These are phyloP conservation scores for Trebouxia sp. DNA, from an alignment of 139 green algal species.

Conservation along the genomic window DNA sequence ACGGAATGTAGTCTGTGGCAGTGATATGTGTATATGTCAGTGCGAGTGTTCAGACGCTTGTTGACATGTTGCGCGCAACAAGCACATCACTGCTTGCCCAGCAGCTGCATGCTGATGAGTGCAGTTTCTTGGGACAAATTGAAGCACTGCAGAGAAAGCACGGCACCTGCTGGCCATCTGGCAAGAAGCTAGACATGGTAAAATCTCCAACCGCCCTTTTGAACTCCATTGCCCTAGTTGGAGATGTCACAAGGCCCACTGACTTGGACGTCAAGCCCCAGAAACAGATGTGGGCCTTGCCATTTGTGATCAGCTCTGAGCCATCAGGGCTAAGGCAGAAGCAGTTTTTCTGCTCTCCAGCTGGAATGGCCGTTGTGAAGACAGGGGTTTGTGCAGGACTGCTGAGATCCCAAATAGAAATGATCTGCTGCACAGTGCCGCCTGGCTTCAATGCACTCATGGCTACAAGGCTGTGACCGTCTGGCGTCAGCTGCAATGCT, in stretches of 20 bases:
- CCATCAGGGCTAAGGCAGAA: background rate
- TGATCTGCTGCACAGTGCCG: constrained; percentile 50
- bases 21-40: no score
- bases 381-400: constrained; percentile 16
- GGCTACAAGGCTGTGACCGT: constrained; percentile 59
- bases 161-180: constrained; percentile 51
- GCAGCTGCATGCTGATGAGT: no score
- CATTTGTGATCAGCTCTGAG: constrained; percentile 70
- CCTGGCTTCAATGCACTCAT: constrained; percentile 43
- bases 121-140: no score
- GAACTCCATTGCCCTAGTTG: constrained; percentile 66
- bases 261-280: constrained; percentile 42
- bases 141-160: no score
- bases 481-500: constrained; percentile 63
- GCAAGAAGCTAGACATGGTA: constrained; percentile 61
- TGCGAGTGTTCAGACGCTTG: no score
- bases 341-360: background rate
- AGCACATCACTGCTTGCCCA: no score
- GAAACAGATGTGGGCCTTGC: constrained; percentile 65
- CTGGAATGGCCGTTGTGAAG: background rate
- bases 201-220: constrained; percentile 72
- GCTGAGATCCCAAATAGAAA: constrained; percentile 56
- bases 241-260: constrained; percentile 36
- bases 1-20: no score
- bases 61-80: no score